A percentile compares a stretch with the other conserved stretches of the same genome.
phyloP scores from a whole-genome alignment of 2,329 filamentous ascomycete species.

The Aspergillus awamori region DNA sequence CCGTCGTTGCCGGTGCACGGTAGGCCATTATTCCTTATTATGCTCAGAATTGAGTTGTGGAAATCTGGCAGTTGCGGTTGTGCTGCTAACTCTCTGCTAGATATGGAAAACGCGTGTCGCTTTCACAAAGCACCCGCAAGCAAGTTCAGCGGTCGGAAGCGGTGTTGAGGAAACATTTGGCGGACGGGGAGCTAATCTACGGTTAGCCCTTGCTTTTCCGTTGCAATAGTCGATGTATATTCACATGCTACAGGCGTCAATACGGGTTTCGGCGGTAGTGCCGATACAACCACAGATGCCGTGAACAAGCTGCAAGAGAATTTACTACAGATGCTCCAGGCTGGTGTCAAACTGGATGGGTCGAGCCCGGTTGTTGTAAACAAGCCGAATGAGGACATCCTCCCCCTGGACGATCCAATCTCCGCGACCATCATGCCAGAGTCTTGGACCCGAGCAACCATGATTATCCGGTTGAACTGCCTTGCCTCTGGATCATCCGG shows the following conservation, averaged over 20 bases:
- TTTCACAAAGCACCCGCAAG: neutral
- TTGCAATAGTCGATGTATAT: neutral
- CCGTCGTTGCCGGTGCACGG: neutral
- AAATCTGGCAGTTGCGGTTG: neutral
- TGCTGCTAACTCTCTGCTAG: neutral
- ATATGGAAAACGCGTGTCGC: neutral
- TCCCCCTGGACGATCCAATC: neutral
- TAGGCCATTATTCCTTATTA: neutral
- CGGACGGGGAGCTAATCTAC: conserved; percentile 3
- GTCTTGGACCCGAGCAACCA: conserved; percentile 3
- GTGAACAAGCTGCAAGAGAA: conserved; percentile 6
- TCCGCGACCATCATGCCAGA: conserved; percentile 1
- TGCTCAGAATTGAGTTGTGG: too few relatives aligned
- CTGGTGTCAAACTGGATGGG: neutral
- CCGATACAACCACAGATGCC: neutral
- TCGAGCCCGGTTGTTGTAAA: neutral
- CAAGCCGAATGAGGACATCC: neutral
- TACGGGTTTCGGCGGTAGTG: conserved; percentile 7
- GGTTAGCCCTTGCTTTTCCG: neutral
- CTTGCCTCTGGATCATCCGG: neutral
- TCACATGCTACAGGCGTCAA: conserved; percentile 5
- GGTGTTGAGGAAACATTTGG: neutral
- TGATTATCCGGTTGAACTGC: conserved; percentile 1
- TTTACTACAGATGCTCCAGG: conserved; percentile 1
- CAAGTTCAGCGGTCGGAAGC: neutral